Percentiles rank a stretch among this genome's conserved stretches.
Conservation (phyloP, 345 rosid genomes). For the Hibiscus syriacus region DNA sequence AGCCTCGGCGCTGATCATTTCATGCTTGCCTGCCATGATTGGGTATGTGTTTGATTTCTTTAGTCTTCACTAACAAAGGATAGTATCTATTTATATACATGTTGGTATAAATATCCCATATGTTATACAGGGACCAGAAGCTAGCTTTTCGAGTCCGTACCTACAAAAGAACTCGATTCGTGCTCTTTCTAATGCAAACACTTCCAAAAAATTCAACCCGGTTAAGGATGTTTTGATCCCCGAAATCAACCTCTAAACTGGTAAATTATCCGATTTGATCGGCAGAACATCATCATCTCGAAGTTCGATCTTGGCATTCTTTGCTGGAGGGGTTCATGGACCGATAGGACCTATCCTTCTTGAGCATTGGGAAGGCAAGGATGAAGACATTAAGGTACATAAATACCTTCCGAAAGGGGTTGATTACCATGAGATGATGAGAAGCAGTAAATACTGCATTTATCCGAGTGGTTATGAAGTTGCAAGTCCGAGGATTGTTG, state of each 20-base stretch:
- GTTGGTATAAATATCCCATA: too few species aligned
- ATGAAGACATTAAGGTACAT: too few species aligned
- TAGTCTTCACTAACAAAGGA: too few species aligned
- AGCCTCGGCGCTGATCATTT: slow-evolving; percentile 73
- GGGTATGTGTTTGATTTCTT: slow-evolving; percentile 30
- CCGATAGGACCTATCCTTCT: slow-evolving; percentile 47
- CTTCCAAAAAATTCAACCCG: slow-evolving; percentile 69
- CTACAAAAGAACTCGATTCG: slow-evolving; percentile 37
- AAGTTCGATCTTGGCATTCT: slow-evolving; percentile 55
- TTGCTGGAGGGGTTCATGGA: slow-evolving; percentile 56
- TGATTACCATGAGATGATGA: slow-evolving; percentile 10
- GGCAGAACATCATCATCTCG: slow-evolving; percentile 40
- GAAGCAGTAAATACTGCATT: slow-evolving; percentile 50
- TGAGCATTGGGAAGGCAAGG: slow-evolving; percentile 45
- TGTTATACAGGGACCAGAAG: slow-evolving; percentile 59
- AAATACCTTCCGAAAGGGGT: too few species aligned
- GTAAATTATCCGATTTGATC: slow-evolving; percentile 37
- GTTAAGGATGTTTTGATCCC: slow-evolving; percentile 63
- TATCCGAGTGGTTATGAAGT: slow-evolving; percentile 84
- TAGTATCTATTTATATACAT: too few species aligned
- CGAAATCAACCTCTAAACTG: slow-evolving; percentile 60
- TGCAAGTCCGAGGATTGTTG: slow-evolving; percentile 69
- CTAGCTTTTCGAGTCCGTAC: too few species aligned
- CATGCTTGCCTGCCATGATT: slow-evolving; percentile 80
- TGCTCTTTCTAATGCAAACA: slow-evolving; percentile 73